Conservation (phyloP, 2,329 filamentous ascomycete genomes). For the Fusarium tuaranense region DNA sequence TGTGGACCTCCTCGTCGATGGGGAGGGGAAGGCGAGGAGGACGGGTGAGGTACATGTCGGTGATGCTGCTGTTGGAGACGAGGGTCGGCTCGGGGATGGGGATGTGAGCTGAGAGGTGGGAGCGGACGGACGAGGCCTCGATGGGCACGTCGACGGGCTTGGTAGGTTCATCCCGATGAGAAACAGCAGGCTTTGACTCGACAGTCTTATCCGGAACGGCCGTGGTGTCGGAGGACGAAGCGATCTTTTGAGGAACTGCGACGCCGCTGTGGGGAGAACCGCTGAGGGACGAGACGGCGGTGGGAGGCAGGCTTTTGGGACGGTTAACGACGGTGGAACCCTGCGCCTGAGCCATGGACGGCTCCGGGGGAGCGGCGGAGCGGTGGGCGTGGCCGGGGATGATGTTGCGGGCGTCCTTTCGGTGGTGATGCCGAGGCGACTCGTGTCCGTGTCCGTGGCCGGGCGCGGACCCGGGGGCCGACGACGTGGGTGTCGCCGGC, state of each 20-base stretch:
- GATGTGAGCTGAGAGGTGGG: conserved; percentile 50
- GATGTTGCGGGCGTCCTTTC: conserved; percentile 59
- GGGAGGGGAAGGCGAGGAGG: conserved; percentile 91
- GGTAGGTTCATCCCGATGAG: conserved; percentile 53
- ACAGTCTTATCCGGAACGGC: conserved; percentile 18
- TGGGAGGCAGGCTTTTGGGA: conserved; percentile 60
- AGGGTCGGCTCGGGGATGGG: conserved; percentile 54
- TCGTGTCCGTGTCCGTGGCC: conserved; percentile 40
- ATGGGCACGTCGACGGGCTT: conserved; percentile 71
- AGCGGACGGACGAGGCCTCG: conserved; percentile 53
- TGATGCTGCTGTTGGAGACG: conserved; percentile 67
- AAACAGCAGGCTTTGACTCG: conserved; percentile 37
- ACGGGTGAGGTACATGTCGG: conserved; percentile 74
- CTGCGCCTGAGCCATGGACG: conserved; percentile 70
- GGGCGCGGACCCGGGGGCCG: conserved; percentile 42
- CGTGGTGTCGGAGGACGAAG: conserved; percentile 34
- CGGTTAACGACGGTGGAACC: conserved; percentile 65
- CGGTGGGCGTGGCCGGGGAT: conserved; percentile 68
- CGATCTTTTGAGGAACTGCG: conserved; percentile 44
- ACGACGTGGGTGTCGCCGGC: conserved; percentile 48
- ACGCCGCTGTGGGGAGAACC: conserved; percentile 58
- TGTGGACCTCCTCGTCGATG: conserved; percentile 91
- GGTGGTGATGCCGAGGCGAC: conserved; percentile 47
- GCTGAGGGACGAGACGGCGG: conserved; percentile 62
- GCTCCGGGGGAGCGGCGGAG: conserved; percentile 70